Conservation (phyloP, 2,329 filamentous ascomycete genomes). For the Fusarium liriodendri region DNA sequence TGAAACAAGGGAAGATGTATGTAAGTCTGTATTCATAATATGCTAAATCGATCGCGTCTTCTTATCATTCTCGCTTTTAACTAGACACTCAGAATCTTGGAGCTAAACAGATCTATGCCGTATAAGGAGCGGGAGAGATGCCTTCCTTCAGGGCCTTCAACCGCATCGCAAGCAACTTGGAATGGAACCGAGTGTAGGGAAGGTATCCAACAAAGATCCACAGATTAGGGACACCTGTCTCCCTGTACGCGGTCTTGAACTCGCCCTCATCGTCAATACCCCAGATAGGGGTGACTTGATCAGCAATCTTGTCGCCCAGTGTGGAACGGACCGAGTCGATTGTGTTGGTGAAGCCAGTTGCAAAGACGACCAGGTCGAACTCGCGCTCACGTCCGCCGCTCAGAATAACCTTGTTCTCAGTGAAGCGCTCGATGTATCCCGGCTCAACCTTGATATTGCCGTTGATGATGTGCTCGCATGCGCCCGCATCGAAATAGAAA, state of each 20-base stretch:
- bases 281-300: slow-evolving; percentile 59
- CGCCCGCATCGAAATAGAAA: slow-evolving; percentile 16
- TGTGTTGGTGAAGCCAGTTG: slow-evolving; percentile 65
- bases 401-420: slow-evolving; percentile 47
- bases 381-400: slow-evolving; percentile 46
- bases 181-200: slow-evolving; percentile 48
- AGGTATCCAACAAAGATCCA: slow-evolving; percentile 53
- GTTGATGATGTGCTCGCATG: slow-evolving; percentile 7
- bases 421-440: slow-evolving; percentile 44
- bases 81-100: background rate
- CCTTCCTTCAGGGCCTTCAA: slow-evolving; percentile 44
- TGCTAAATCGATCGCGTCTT: background rate
- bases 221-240: slow-evolving; percentile 49
- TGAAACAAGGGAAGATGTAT: background rate
- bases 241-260: slow-evolving; percentile 48
- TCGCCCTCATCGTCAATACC: slow-evolving; percentile 62
- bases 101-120: slow-evolving; percentile 45
- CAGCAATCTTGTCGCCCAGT: slow-evolving; percentile 61
- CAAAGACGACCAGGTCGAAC: slow-evolving; percentile 58
- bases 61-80: background rate
- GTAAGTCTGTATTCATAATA: background rate
- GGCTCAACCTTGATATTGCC: slow-evolving; percentile 23
- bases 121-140: slow-evolving; percentile 28
- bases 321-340: slow-evolving; percentile 59
- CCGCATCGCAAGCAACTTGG: slow-evolving; percentile 48